Base-by-base conservation (phyloP, 2,329 filamentous ascomycete species). In the Coniella vitis region DNA sequence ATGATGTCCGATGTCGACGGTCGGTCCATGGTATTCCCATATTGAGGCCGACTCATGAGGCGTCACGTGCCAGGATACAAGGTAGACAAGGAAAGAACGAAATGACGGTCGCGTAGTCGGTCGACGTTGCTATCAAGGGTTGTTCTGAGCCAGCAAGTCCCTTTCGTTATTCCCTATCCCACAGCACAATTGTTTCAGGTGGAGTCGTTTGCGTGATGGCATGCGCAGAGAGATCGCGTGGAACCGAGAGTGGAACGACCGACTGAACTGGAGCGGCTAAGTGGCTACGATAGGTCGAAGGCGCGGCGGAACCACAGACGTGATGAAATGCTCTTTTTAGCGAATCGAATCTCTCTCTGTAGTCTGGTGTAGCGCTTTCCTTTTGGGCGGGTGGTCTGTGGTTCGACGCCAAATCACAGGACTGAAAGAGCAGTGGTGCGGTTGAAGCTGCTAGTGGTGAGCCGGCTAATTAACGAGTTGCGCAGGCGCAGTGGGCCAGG, bases 41-140 rank as follows among this genome's bases (percentile, higher is more conserved):
- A 65, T 70, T 78, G 71, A 59, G 62, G 60, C 63, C 67, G 70
- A 73, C 70, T 79, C 77, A 79, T 80, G 72, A 72, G 61, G 56
- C 59, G 54, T 57, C 48, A 53, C 56, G 55, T 60, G 57, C 55
- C 51, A 54, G 42, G 48, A 21, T 48, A 44, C 56, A 41, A 19
- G 17, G 25, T 36, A 41, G 29, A 44, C 31, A 3, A 39, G 10
- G 25, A 16, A 25, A 9, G 17, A 17, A 31, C 16, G 7, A 16
- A 10, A 16, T 5, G 10, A 10, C 25, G 25, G 25, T 29, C 25
- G 5, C 25, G 25, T 29, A 29, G 25, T 29, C 10, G 25, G 14
- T 17, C 14, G 20, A 32, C 14, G 25, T n/a, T n/a, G n/a, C 17
- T 22, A 13, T 13, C 29, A 14, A 16, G 14, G 29, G 8, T 16